Evolutionary conservation across 306 rosid genomes (phyloP), one percentile per base, ranked within the genome.

Genomic region (Prunus mira): DNA sequence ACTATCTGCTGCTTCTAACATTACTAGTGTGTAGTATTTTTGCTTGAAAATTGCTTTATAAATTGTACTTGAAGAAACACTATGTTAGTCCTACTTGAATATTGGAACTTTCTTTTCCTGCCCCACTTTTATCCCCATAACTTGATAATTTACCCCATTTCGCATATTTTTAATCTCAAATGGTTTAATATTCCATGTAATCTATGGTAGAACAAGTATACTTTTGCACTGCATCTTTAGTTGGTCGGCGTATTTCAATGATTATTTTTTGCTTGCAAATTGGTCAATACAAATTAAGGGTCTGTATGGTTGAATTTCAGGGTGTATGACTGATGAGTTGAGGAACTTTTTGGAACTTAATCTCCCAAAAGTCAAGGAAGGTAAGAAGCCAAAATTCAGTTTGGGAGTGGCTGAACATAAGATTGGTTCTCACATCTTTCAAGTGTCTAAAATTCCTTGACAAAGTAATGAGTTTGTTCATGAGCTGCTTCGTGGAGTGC

Each of bases 401-500:
- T 83, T 95, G 62, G 97, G 98, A 52, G 82, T 95, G 38, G 80
- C 83, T 1, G 96, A 93, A 25, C 87, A 95, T 56, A 90, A 95
- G 89, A 85, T 89, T 61, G 93, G 97, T 50, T 92, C 98, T 0
- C 91, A 92, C 60, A 85, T 92, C 30, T 80, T 82, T 57, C 92
- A 95, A 65, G 86, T 85, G 56, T 85, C 96, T 24, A 95, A 86
- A 74, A 86, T 92, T 76, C 97, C 97, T 18, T 92, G 96, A 85
- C 96, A 95, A 82, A 80, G 97, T 57, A 93, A 91, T 41, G 96
- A 88, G 76, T 92, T 84, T 86, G 90, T 95, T 47, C 65, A 65
- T 18, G 97, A 95, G 86, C 83, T 94, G 38, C 83, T 95, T 45
- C 96, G 97, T 10, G 98, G 97, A 14, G 93, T 95, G 72, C 81